These are phyloP conservation scores for Neocallimastix lanati DNA, from an alignment of 192 early-diverging fungal genomes.

Conservation along the genomic window DNA sequence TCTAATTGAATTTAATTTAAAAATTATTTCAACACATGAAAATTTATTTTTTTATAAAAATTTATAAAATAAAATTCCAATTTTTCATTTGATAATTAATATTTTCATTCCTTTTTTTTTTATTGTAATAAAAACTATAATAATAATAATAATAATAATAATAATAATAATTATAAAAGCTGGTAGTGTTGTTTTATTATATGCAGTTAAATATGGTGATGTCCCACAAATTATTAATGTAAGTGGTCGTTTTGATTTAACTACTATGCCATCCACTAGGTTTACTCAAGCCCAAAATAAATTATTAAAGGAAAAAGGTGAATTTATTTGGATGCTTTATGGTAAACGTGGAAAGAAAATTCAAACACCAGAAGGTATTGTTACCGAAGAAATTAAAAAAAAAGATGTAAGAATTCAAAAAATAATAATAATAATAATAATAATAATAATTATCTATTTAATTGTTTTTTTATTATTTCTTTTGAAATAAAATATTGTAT, in stretches of 20 bases:
- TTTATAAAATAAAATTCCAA: no score
- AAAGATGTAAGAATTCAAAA: slow-evolving; percentile 9
- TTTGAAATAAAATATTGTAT: no score
- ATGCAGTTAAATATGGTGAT: slow-evolving; percentile 15
- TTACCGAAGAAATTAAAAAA: not conserved
- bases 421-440: not conserved
- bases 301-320: slow-evolving; percentile 12
- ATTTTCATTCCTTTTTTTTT: no score
- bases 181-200: slow-evolving; percentile 16
- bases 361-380: not conserved
- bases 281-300: slow-evolving; percentile 21
- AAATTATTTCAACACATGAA: no score
- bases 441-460: no score
- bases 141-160: no score
- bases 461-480: no score
- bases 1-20: no score
- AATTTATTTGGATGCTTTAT: slow-evolving; percentile 17
- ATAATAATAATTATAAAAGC: no score
- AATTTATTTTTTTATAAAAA: no score
- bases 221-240: slow-evolving; percentile 18
- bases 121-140: no score
- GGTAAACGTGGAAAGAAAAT: not conserved
- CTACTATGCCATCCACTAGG: slow-evolving; percentile 13
- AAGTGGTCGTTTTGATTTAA: slow-evolving; percentile 27
- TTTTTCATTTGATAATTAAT: no score